A percentile compares a stretch with the other conserved stretches of the same genome.
phyloP scores from a whole-genome alignment of 2,329 filamentous ascomycete genomes.

The Aureobasidium sp. region DNA sequence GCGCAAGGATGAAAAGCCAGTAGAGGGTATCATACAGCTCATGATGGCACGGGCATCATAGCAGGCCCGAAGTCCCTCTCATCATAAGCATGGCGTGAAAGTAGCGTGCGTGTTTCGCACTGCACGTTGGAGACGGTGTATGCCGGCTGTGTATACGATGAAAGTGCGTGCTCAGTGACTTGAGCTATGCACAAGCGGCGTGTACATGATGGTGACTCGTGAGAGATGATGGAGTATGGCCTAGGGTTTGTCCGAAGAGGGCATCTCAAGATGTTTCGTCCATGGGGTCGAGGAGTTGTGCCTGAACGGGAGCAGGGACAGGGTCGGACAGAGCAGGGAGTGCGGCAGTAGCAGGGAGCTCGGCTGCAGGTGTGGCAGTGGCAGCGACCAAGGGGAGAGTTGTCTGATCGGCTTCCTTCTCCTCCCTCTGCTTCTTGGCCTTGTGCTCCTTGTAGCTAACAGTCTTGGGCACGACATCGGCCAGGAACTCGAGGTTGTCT shows the following conservation, averaged over 20 bases:
- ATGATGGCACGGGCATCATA: neutral
- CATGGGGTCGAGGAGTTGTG: constrained; percentile 3
- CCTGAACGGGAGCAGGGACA: neutral
- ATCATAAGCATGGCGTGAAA: neutral
- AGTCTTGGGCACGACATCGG: constrained; percentile 84
- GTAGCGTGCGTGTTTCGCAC: no score
- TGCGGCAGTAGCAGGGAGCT: neutral
- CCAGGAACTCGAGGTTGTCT: constrained; percentile 91
- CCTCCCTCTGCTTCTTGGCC: constrained; percentile 43
- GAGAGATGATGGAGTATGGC: neutral
- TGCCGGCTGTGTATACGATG: no score
- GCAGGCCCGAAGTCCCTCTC: neutral
- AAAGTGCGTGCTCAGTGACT: no score
- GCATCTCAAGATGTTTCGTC: neutral
- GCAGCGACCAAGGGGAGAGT: neutral
- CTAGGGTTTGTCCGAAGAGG: neutral
- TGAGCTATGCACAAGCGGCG: neutral
- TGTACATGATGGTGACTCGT: neutral
- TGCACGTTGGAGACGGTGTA: no score
- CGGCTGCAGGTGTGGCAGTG: neutral
- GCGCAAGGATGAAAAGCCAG: neutral
- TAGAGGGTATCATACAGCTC: neutral
- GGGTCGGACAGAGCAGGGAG: constrained; percentile 1
- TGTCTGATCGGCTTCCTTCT: constrained; percentile 1
- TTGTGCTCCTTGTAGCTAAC: constrained; percentile 73